Evolutionary conservation across 2,329 filamentous ascomycete genomes (phyloP).

Genomic region (Phoma herbarum): DNA sequence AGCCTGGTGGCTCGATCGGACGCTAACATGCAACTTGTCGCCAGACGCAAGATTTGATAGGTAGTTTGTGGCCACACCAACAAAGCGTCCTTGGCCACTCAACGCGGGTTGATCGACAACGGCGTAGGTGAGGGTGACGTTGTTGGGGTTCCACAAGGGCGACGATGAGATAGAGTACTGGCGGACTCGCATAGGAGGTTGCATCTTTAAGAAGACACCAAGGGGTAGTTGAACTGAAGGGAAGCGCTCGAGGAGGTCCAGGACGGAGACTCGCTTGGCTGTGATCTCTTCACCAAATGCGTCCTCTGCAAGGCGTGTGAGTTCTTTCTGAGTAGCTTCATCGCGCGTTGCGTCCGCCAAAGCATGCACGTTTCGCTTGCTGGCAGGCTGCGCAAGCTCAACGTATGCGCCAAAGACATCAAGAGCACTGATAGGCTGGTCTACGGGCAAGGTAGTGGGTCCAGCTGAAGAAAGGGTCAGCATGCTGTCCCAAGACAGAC

Average conservation of each 20-base stretch:
- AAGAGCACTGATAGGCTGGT: slow-evolving; percentile 66
- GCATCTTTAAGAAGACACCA: slow-evolving; percentile 72
- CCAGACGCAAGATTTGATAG: slow-evolving; percentile 52
- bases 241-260: slow-evolving; percentile 75
- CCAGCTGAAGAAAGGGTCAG: slow-evolving; percentile 68
- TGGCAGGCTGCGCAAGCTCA: slow-evolving; percentile 76
- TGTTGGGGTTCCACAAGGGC: slow-evolving; percentile 65
- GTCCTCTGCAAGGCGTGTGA: slow-evolving; percentile 58
- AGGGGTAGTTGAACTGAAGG: slow-evolving; percentile 67
- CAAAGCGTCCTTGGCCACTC: slow-evolving; percentile 54
- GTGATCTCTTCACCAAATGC: slow-evolving; percentile 52
- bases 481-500: slow-evolving; percentile 73
- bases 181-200: slow-evolving; percentile 79
- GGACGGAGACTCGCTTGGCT: slow-evolving; percentile 67
- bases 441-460: slow-evolving; percentile 72
- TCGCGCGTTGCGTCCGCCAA: slow-evolving; percentile 62
- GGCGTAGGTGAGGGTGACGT: slow-evolving; percentile 72
- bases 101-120: slow-evolving; percentile 67
- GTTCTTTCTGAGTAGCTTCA: slow-evolving; percentile 57
- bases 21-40: slow-evolving; percentile 55
- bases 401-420: slow-evolving; percentile 75
- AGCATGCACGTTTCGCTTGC: slow-evolving; percentile 66
- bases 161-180: slow-evolving; percentile 84
- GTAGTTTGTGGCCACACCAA: slow-evolving; percentile 57
- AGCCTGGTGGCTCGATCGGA: slow-evolving; percentile 52